Evolutionary conservation across 306 rosid species (phyloP), one percentile per base, ranked within the genome.

Genomic region (Vigna reflexopilosa): DNA sequence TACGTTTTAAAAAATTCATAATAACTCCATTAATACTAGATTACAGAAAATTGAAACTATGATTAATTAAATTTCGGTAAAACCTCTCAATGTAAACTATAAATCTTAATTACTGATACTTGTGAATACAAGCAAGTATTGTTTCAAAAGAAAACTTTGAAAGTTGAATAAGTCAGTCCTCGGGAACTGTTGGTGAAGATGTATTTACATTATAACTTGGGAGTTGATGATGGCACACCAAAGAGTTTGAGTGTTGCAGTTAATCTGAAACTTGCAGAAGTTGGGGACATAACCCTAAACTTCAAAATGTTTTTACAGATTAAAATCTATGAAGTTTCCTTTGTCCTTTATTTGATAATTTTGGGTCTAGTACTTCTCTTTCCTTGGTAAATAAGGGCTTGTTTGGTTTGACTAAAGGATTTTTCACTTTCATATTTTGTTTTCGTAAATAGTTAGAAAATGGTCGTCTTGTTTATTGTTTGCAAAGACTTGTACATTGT

Each of bases 191-290:
- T 24, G 30, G 30, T 65, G 15, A 76, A 7, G 36, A 9, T 42
- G 32, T 77, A 28, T 62, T 22, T 32, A 34, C 34, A 3, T 70
- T 3, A 16, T 28, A 3, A 22, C 38, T 28, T 17, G 59, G 52
- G 36, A 48, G 28, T 47, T 30, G 47, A 19, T 80, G 24, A 34
- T 56, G 38, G 1, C 38, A 34, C 6, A 4, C n/a, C 5, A 30
- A 30, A 30, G 34, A 30, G 34, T 30, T 30, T 19, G 1, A 8
- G 11, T 9, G n/a, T 56, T 32, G 71, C 67, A 30, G 45, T 26
- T 59, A 47, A 50, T 54, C 17, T 12, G 61, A 30, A 76, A n/a
- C 74, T 51, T 58, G 42, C 50, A 11, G 57, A 51, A 24, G 71
- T 28, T 42, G 44, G 9, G 24, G 34, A 34, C 66, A 36, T 36